Evolutionary conservation across 1,284 basidiomycete species (phyloP), one percentile per base, ranked within the genome.

Genomic region (Sanghuangporus sanghuang): DNA sequence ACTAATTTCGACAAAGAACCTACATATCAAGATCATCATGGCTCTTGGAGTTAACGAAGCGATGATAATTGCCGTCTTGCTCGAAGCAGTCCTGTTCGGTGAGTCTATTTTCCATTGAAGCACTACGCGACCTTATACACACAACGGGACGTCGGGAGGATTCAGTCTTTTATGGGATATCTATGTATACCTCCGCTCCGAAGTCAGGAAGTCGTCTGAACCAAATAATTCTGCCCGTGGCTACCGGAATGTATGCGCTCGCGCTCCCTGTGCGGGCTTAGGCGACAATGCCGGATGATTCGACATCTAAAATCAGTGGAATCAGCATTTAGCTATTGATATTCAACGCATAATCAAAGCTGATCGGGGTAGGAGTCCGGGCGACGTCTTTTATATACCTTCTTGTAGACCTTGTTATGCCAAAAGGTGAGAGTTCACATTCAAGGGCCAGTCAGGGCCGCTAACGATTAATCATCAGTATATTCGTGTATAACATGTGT

Each of bases 241-340:
- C 49, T 9, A 27, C 49, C 7, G 18, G 1, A 3, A 52, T 52
- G 49, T 52, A 52, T 52, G 49, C 49, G 12, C 49, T 52, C 18
- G 49, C 49, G 8, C 27, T 52, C 14, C 35, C 49, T 6, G 49
- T 52, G 23, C n/a, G 21, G 3, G 8, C 6, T 12, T 27, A 11
- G 14, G n/a, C 2, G 42, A 44, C 6, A 44, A 44, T 44, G n/a
- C 27, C 5, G 27, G 27, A 32, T 32, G 27, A 32, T 3, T 32
- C 27, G 27, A 16, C 12, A 9, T 32, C 49, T 52, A 18, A 52
- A n/a, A 27, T 23, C 27, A 7, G 7, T 9, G 1, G 14, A 4
- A 7, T 52, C 16, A 54, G 68, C 71, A 71, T 44, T 63, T 71
- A 27, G 65, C 66, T 12, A 66, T 69, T 14, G 69, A 71, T 59